These are phyloP conservation scores for Gloeopeniophorella convolvens DNA, from an alignment of 768 basidiomycete species.

Conservation along the genomic window DNA sequence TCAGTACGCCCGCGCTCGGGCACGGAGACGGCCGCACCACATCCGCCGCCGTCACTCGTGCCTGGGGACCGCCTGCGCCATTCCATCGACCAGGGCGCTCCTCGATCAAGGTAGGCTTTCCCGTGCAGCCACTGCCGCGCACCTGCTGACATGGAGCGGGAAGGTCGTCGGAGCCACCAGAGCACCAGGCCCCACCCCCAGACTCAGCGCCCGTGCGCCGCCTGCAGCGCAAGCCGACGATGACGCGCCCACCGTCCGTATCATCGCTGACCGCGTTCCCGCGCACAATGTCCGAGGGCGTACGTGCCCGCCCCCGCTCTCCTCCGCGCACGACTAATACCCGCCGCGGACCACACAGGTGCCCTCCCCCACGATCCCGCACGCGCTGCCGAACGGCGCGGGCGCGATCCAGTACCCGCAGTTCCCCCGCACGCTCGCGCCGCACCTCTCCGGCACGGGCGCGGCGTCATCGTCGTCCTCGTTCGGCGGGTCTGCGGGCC, in stretches of 20 bases:
- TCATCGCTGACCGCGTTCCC: conserved; percentile 10
- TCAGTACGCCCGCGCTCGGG: not conserved
- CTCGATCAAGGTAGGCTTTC: conserved; percentile 37
- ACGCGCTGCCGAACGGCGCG: conserved; percentile 33
- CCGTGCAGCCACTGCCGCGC: too few relatives aligned
- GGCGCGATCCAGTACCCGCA: conserved; percentile 51
- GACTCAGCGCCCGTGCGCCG: conserved; percentile 18
- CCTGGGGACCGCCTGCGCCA: conserved; percentile 19
- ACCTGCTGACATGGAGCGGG: too few relatives aligned
- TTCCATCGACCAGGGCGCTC: conserved; percentile 35
- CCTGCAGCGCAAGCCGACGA: conserved; percentile 20
- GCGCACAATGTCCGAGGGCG: conserved; percentile 19
- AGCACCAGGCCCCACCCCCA: conserved; percentile 9
- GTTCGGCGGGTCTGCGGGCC: conserved; percentile 34
- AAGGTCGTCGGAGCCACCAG: too few relatives aligned
- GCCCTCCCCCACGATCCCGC: conserved; percentile 32
- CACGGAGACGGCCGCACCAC: too few relatives aligned
- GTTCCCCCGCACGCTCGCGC: conserved; percentile 35
- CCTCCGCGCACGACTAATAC: conserved; percentile 1
- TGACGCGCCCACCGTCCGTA: conserved; percentile 16
- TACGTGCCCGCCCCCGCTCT: conserved; percentile 17
- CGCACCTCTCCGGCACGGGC: conserved; percentile 32
- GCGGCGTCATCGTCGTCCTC: too few relatives aligned
- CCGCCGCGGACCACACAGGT: conserved; percentile 22
- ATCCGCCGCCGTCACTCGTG: conserved; percentile 16